A percentile compares a stretch with the other conserved stretches of the same genome.
phyloP scores from a whole-genome alignment of 2,329 filamentous ascomycete species.

The Juglanconis oblonga region DNA sequence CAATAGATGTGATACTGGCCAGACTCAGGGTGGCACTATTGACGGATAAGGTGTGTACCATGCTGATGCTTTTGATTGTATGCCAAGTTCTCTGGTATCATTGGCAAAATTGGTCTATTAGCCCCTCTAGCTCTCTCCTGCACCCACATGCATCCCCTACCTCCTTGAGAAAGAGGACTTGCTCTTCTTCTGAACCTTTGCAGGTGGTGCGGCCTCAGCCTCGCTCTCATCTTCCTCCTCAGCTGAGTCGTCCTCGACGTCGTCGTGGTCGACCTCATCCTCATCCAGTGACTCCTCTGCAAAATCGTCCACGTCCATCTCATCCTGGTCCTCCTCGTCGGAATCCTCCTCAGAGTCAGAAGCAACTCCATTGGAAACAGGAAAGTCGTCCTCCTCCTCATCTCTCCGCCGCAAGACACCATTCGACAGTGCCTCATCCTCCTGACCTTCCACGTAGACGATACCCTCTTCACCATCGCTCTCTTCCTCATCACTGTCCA shows the following conservation, averaged over 20 bases:
- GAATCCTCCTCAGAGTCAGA: constrained; percentile 62
- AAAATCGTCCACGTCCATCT: constrained; percentile 20
- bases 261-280: constrained; percentile 33
- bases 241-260: constrained; percentile 29
- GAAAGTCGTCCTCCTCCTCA: constrained; percentile 57
- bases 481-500: constrained; percentile 50
- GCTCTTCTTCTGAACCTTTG: constrained; percentile 33
- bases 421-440: constrained; percentile 46
- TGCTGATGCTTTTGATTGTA: background rate
- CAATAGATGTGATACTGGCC: background rate
- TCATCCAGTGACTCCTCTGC: constrained; percentile 28
- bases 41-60: background rate
- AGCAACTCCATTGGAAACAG: constrained; percentile 50
- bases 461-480: constrained; percentile 69
- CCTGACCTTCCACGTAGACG: constrained; percentile 84
- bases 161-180: constrained; percentile 27
- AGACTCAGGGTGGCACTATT: background rate
- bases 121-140: background rate
- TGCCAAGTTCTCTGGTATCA: background rate
- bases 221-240: constrained; percentile 32
- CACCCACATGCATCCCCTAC: background rate
- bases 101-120: background rate
- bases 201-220: constrained; percentile 28
- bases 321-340: constrained; percentile 45
- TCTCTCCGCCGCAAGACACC: constrained; percentile 43